Base-by-base conservation (phyloP, 1,139 yeast genomes). In the Blastobotrys elegans region DNA sequence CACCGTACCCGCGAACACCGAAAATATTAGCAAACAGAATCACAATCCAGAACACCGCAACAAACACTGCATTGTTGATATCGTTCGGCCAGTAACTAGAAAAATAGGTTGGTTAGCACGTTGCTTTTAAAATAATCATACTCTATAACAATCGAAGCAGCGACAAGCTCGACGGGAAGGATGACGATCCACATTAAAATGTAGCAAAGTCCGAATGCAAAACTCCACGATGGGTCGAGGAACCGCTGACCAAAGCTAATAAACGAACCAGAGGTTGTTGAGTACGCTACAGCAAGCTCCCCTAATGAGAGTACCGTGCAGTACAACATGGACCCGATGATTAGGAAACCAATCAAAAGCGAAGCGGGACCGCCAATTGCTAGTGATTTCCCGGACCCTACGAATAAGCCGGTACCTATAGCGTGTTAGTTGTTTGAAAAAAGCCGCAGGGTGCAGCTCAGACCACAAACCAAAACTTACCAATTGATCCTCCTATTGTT, bases 251-350 rank as follows among this genome's bases (percentile, higher is more conserved):
- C 79, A 64, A 81, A 85, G 48, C 83, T 77, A 38, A 84, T 75
- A 66, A 84, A 86, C 1, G 90, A 86, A 57, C 95, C 96, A 47
- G 84, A 73, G 40, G 85, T 80, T 34, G 92, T 90, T 2, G n/a
- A 7, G 65, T 81, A 85, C 16, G 81, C 74, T 33, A 84, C 85
- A 41, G 94, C 88, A 63, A 87, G 64, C 65, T 88, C 96, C 54
- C 95, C 94, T 49, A 88, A 78, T n/a, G 94, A 81, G 62, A 85
- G 90, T 58, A 86, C 82, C 40, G 86, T 83, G 59, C 80, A 76
- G 68, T 80, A 84, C 57, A 88, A 66, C 56, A 87, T 78, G 77
- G 84, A 74, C 4, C 84, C 72, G 40, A 89, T 85, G 53, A 84
- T 74, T 41, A 82, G 66, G 44, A 78, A 77, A 61, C 82, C 85